Percentiles rank a stretch among this genome's conserved stretches.
These are phyloP conservation scores for Rhynchosporium agropyri DNA, from an alignment of 2,329 filamentous ascomycete genomes.

Conservation along the genomic window DNA sequence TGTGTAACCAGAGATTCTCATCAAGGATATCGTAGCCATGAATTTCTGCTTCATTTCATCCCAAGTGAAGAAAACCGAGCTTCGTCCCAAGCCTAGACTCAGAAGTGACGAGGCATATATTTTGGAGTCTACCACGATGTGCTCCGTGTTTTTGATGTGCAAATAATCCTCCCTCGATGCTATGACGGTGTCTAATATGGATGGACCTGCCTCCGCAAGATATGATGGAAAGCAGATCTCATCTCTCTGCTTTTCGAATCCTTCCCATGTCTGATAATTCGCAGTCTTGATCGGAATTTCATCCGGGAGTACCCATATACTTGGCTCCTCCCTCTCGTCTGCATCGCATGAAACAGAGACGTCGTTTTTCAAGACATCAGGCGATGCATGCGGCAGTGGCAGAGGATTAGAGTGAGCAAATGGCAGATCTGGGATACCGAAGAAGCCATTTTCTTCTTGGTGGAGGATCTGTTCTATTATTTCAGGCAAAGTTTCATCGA, in stretches of 20 bases:
- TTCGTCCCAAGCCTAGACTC: constrained; percentile 69
- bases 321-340: constrained; percentile 33
- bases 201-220: constrained; percentile 68
- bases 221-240: constrained; percentile 53
- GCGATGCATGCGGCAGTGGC: constrained; percentile 22
- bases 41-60: constrained; percentile 57
- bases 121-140: constrained; percentile 51
- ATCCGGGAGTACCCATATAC: constrained; percentile 54
- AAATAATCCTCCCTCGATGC: constrained; percentile 47
- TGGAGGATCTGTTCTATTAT: constrained; percentile 25
- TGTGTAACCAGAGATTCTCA: constrained; percentile 52
- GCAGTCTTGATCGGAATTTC: constrained; percentile 39
- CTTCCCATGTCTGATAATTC: constrained; percentile 69
- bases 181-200: constrained; percentile 66
- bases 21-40: constrained; percentile 48
- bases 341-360: constrained; percentile 30
- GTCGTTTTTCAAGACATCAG: constrained; percentile 15
- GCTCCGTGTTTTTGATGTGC: constrained; percentile 44
- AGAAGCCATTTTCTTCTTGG: constrained; percentile 35
- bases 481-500: constrained; percentile 35
- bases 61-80: constrained; percentile 71
- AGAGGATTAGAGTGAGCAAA: constrained; percentile 28
- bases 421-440: constrained; percentile 37
- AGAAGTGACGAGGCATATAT: constrained; percentile 61
- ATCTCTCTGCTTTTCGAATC: constrained; percentile 54